Evolutionary conservation across 2,329 filamentous ascomycete species (phyloP).

Genomic region (Fusarium sambucinum): DNA sequence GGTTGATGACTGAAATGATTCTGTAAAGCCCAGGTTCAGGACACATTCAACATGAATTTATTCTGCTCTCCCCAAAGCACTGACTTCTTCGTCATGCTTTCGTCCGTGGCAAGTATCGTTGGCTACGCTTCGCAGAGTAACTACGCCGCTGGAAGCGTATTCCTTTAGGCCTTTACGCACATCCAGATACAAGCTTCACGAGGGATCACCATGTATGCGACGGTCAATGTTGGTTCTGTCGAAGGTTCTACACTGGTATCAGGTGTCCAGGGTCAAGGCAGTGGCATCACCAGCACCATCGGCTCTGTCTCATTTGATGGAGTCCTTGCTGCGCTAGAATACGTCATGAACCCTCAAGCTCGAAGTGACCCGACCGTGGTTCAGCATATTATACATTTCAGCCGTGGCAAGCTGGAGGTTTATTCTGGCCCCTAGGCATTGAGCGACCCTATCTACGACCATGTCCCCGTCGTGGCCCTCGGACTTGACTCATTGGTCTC

Average conservation of each 20-base stretch:
- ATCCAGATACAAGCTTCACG: not conserved
- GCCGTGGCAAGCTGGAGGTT: slow-evolving; percentile 1
- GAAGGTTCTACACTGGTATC: slow-evolving; percentile 2
- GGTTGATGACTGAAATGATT: slow-evolving; percentile 8
- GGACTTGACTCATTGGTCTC: slow-evolving; percentile 11
- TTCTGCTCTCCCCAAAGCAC: slow-evolving; percentile 1
- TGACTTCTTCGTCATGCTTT: slow-evolving; percentile 11
- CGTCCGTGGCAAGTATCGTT: slow-evolving; percentile 4
- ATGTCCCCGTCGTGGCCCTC: not conserved
- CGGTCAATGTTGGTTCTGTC: slow-evolving; percentile 2
- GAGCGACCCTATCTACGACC: slow-evolving; percentile 7
- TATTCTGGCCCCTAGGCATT: slow-evolving; percentile 4
- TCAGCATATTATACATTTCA: slow-evolving; percentile 13
- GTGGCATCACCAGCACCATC: slow-evolving; percentile 2
- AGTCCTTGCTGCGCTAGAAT: slow-evolving; percentile 1
- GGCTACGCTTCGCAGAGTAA: slow-evolving; percentile 12
- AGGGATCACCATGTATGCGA: slow-evolving; percentile 1
- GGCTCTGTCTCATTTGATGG: slow-evolving; percentile 4
- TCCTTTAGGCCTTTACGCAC: slow-evolving; percentile 1
- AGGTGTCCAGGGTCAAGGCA: not conserved
- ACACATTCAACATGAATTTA: slow-evolving; percentile 5
- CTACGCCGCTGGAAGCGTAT: slow-evolving; percentile 10
- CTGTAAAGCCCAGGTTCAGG: slow-evolving; percentile 9
- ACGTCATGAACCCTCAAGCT: slow-evolving; percentile 4
- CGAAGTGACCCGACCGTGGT: not conserved